Percentiles rank a stretch among this genome's conserved stretches.
phyloP scores from a whole-genome alignment of 805 yeast species.

The Myxozyma nipponensis region DNA sequence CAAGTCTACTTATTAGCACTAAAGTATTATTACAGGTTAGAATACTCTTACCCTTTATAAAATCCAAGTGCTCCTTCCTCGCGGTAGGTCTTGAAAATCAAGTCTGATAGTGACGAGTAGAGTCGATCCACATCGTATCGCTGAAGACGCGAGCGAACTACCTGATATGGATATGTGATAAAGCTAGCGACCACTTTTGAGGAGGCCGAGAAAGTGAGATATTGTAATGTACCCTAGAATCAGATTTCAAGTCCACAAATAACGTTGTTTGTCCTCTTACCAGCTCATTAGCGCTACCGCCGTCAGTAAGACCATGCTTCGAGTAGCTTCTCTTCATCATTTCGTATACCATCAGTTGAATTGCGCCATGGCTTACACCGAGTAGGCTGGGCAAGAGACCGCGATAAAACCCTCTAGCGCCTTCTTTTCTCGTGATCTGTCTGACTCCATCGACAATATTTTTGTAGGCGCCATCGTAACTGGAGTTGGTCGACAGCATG shows the following conservation, averaged over 20 bases:
- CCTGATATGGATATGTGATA: constrained; percentile 78
- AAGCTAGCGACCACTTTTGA: constrained; percentile 68
- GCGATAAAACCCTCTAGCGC: constrained; percentile 60
- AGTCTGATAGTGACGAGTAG: constrained; percentile 35
- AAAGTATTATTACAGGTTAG: neutral
- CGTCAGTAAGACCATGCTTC: neutral
- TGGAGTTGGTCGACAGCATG: constrained; percentile 44
- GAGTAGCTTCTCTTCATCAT: constrained; percentile 48
- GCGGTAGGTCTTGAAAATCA: constrained; percentile 42
- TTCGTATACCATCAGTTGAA: constrained; percentile 85
- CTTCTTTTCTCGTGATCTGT: constrained; percentile 52
- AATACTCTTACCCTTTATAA: constrained; percentile 63
- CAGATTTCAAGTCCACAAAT: too few relatives aligned
- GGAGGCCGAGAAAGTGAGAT: constrained; percentile 59
- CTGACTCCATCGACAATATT: constrained; percentile 55
- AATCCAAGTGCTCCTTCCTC: constrained; percentile 63
- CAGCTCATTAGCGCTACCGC: neutral
- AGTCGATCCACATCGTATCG: constrained; percentile 38
- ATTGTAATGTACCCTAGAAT: constrained; percentile 47
- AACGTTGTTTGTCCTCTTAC: constrained; percentile 1
- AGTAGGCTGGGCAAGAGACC: constrained; percentile 72
- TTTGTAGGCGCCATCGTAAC: constrained; percentile 50
- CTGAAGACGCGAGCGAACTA: constrained; percentile 73
- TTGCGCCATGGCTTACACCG: constrained; percentile 83
- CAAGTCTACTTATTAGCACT: constrained; percentile 36